Conservation (phyloP, 805 yeast species). For the Nakazawaea wickerhamii region DNA sequence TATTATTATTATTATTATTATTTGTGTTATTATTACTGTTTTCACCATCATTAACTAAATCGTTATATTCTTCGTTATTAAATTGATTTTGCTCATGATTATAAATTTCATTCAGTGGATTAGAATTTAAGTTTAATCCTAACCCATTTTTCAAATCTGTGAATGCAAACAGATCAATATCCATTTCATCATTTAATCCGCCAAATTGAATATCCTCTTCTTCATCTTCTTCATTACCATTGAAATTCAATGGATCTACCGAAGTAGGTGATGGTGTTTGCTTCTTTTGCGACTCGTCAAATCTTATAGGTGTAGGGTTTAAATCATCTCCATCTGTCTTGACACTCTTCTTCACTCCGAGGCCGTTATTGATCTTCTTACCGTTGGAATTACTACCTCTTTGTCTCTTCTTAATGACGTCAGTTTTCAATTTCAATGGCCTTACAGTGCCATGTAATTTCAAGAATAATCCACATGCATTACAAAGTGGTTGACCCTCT, state of each 20-base stretch:
- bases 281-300: constrained; percentile 3
- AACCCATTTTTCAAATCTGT: constrained; percentile 3
- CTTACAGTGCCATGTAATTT: constrained; percentile 94
- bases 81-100: neutral
- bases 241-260: neutral
- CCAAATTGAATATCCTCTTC: neutral
- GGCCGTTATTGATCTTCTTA: constrained; percentile 6
- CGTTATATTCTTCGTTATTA: neutral
- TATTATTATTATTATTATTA: neutral
- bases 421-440: constrained; percentile 86
- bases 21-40: constrained; percentile 4
- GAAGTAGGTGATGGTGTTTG: constrained; percentile 4
- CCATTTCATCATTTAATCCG: constrained; percentile 5
- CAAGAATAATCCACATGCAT: constrained; percentile 91
- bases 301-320: constrained; percentile 36
- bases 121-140: neutral
- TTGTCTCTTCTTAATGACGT: constrained; percentile 88
- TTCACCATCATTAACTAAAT: constrained; percentile 7
- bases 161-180: constrained; percentile 9
- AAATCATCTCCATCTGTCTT: constrained; percentile 43
- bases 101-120: neutral
- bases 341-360: neutral
- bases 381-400: constrained; percentile 36
- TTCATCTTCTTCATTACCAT: neutral
- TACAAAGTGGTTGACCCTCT: constrained; percentile 88